Evolutionary conservation across 78 protist species (phyloP), one percentile per base, ranked within the genome.

Genomic region (Andalucia godoyi): DNA sequence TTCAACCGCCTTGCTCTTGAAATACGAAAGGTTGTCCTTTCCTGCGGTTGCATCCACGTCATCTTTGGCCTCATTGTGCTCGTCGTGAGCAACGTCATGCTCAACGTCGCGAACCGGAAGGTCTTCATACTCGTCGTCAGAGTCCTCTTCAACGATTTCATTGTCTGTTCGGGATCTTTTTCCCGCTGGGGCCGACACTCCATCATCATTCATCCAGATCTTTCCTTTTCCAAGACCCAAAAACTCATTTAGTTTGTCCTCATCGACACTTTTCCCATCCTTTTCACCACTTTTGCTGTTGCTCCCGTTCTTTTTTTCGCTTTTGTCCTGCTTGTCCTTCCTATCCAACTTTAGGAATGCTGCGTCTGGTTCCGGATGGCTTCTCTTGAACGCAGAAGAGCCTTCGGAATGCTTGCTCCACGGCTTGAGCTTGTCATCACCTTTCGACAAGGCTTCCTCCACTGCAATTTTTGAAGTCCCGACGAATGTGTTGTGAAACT

Each of bases 391-490:
- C 0, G 78, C 79, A 2, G 76, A 57, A 9, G 71, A 43, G 21
- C 81, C 87, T 41, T 55, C n/a, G 2, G 81, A 42, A 74, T 85
- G 65, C 29, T 38, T 39, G 30, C 74, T 58, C 86, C 91, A 80
- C 5, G 84, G 76, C 29, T 79, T 76, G 9, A 49, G 41, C 27
- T 66, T 23, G 21, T 17, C 39, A 2, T 3, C 38, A 50, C 70
- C 70, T 1, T 36, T 38, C 23, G 64, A 10, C 43, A 34, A 39
- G 1, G 97, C 95, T 0, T 33, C n/a, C 49, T 86, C 89, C 40
- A 88, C 87, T 12, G 32, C 30, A 23, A 93, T 81, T 58, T 76
- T 68, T 18, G 71, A 40, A 10, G 93, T 89, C 71, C 81, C 94
- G 2, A 93, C 39, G 75, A 36, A 93, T 2, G 95, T 63, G 36